phyloP scores from a whole-genome alignment of 192 early-diverging fungal genomes.

The Linnemannia hyalina region DNA sequence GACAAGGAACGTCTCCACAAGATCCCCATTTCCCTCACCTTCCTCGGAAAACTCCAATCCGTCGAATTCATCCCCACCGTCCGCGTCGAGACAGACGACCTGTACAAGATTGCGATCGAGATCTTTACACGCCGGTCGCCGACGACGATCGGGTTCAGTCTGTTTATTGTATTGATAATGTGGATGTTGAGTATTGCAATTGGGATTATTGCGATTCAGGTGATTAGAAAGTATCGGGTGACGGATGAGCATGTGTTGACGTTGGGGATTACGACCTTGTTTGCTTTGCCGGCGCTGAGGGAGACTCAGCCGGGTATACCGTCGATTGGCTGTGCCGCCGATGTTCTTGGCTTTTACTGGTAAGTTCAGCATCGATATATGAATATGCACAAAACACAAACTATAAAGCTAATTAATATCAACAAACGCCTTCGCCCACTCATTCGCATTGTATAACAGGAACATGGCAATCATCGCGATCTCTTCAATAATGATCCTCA shows the following conservation, averaged over 20 bases:
- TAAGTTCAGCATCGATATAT: not conserved
- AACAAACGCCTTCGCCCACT: too few relatives aligned
- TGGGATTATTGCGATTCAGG: conserved; percentile 61
- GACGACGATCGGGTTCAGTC: conserved; percentile 61
- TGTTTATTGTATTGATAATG: conserved; percentile 66
- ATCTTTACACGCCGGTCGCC: conserved; percentile 59
- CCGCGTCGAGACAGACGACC: conserved; percentile 9
- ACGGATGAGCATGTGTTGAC: conserved; percentile 60
- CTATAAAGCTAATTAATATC: not conserved
- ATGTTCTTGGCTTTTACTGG: conserved; percentile 64
- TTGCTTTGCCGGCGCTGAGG: conserved; percentile 54
- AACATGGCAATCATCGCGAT: conserved; percentile 66
- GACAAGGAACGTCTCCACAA: conserved; percentile 51
- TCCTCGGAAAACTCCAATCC: conserved; percentile 59
- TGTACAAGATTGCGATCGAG: conserved; percentile 56
- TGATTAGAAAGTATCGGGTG: conserved; percentile 51
- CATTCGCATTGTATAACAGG: conserved; percentile 26
- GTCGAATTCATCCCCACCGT: conserved; percentile 60
- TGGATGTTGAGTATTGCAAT: conserved; percentile 61
- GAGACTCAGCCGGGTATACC: conserved; percentile 62
- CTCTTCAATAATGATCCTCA: conserved; percentile 56
- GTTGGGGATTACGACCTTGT: conserved; percentile 59
- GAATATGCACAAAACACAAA: not conserved
- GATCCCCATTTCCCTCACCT: conserved; percentile 59
- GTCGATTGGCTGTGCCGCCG: conserved; percentile 61